Base-by-base conservation (phyloP, 148 eudicot genomes). In the Cornus kousa region DNA sequence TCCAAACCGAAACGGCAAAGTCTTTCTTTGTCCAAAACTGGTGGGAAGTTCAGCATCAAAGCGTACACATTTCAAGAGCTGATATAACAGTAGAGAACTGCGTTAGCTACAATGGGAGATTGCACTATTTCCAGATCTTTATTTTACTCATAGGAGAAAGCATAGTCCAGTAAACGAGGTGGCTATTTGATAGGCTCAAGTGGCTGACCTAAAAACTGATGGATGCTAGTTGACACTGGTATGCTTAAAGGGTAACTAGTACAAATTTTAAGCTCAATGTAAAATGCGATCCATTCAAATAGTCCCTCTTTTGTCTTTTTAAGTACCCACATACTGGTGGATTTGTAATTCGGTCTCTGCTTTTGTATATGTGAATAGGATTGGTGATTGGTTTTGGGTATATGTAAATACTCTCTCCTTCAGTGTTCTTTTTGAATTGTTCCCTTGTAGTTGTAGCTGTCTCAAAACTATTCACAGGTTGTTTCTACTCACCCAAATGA, bases 301-400 rank as follows among this genome's bases (percentile, higher is more conserved):
- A 31, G 40, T 20, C 13, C 28, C 28, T 28, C 11, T 74, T 1
- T 1, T 35, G 64, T 35, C 64, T 12, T 7, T 74, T 74, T 10
- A 40, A 40, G 37, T 74, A 32, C 68, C 43, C n/a, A 53, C 16
- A 24, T 31, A 23, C 72, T 66, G 53, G 71, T 20, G 65, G 65
- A 10, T 50, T 22, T 77, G 79, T 77, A 22, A 67, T 23, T n/a
- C 62, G 32, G 19, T 40, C 22, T 73, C 4, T 5, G 37, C 35
- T 67, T 48, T n/a, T 33, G 6, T 76, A 9, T 76, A 5, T 76
- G 72, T 32, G 40, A 76, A 76, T 76, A 55, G 14, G 4, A 50
- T 32, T 77, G 79, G 79, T 13, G 67, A 68, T 68, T 48, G 66
- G 66, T 67, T 43, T 76, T 28, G 79, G 72, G 71, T 76, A 20